Base-by-base conservation (phyloP, 2,329 filamentous ascomycete genomes). In the Hymenotorrendiella dingleyae region DNA sequence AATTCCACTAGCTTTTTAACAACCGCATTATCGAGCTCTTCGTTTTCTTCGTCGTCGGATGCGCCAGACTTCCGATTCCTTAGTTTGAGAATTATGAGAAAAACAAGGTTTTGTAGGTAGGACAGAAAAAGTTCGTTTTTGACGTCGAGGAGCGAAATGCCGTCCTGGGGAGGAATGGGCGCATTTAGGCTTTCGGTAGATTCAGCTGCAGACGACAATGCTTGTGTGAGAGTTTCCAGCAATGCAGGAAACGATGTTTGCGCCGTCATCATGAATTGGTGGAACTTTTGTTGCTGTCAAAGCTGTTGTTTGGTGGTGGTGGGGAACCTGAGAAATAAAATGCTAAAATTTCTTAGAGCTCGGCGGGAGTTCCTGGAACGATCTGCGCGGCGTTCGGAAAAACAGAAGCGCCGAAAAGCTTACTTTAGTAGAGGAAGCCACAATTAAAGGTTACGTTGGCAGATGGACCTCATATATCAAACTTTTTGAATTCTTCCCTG, bases 41-140 rank as follows among this genome's bases (percentile, higher is more conserved):
- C 57, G 1, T 68, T 61, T 1, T 62, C 56, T 1, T 69, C 61
- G 6, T 58, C 55, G 36, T 68, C 59, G 14, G 49, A 9, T 5
- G 39, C 28, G 3, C 63, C 55, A 12, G 48, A 54, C 6, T 57
- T 54, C 1, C 57, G 54, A 60, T 80, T 79, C 45, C 86, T 80
- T 16, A 97, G 65, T 59, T 94, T 91, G 27, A 94, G 66, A 2
- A 95, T 70, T 33, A 94, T 84, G 29, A 95, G 70, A 55, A 94
- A 94, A 33, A 93, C 86, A 4, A 97, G 78, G 58, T 95, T 94
- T 59, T 98, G 91, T 0, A 98, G 73, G 65, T 98, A 98, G 4
- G 91, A 91, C 28, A 98, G 80, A 14, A 98, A 80, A n/a, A 98
- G 75, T 62, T 98, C 93, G 66, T 94, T 97, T 69, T 98, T 98